phyloP scores from a whole-genome alignment of 2,329 filamentous ascomycete genomes.

The Aspergillus neotritici region DNA sequence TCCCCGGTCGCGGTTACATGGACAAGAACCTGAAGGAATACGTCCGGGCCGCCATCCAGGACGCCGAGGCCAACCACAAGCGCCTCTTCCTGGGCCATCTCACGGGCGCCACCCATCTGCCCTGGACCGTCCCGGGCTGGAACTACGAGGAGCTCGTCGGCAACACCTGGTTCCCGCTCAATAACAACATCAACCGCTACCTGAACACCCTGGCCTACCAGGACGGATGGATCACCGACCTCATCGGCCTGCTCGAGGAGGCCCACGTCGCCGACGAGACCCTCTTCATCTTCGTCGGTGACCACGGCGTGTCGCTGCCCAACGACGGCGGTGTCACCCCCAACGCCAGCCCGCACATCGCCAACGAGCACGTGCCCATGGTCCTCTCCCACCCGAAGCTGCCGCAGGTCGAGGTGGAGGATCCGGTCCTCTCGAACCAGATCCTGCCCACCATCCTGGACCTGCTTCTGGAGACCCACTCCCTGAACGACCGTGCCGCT shows the following conservation, averaged over 20 bases:
- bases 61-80: constrained; percentile 21
- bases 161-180: constrained; percentile 6
- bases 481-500: constrained; percentile 31
- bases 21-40: constrained; percentile 22
- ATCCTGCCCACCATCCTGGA: constrained; percentile 46
- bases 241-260: constrained; percentile 23
- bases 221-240: constrained; percentile 22
- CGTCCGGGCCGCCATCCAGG: constrained; percentile 21
- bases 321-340: constrained; percentile 25
- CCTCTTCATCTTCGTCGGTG: constrained; percentile 24
- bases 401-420: constrained; percentile 37
- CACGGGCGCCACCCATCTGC: constrained; percentile 25
- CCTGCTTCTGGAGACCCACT: constrained; percentile 38
- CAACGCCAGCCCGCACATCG: constrained; percentile 42
- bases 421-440: constrained; percentile 39
- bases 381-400: constrained; percentile 41
- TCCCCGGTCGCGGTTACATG: constrained; percentile 20
- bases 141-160: constrained; percentile 20
- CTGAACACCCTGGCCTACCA: constrained; percentile 24
- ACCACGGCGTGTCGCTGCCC: constrained; percentile 18
- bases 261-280: constrained; percentile 27
- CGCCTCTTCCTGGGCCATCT: constrained; percentile 27
- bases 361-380: constrained; percentile 42
- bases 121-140: constrained; percentile 20
- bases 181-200: constrained; percentile 22